Evolutionary conservation across 2,329 filamentous ascomycete species (phyloP).

Genomic region (Fusarium gaditjirri): DNA sequence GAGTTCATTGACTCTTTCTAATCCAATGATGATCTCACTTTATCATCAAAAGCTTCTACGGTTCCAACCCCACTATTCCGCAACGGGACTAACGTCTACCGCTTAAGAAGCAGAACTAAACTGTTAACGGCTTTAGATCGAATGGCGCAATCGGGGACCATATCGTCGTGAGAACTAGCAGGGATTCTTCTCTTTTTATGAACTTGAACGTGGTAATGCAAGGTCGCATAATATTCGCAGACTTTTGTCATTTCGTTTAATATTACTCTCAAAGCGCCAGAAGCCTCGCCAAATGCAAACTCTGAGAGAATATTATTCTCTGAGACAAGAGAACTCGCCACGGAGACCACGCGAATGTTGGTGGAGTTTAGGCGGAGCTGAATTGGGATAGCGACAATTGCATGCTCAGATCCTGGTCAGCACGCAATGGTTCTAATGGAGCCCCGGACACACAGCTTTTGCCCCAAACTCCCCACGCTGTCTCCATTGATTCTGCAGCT

Average conservation of each 20-base stretch:
- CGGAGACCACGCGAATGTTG: slow-evolving; percentile 22
- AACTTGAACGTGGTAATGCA: slow-evolving; percentile 1
- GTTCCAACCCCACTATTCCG: slow-evolving; percentile 15
- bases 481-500: slow-evolving; percentile 10
- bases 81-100: slow-evolving; percentile 19
- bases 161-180: slow-evolving; percentile 37
- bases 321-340: background rate
- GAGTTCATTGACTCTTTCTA: slow-evolving; percentile 16
- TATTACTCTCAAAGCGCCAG: background rate
- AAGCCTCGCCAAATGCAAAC: background rate
- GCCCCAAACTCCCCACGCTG: slow-evolving; percentile 33
- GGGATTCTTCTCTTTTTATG: slow-evolving; percentile 6
- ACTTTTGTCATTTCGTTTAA: background rate
- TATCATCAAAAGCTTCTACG: slow-evolving; percentile 9
- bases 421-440: slow-evolving; percentile 41
- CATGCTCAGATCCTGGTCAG: slow-evolving; percentile 46
- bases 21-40: slow-evolving; percentile 27
- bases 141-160: slow-evolving; percentile 43
- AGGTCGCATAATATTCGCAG: background rate
- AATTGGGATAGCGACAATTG: slow-evolving; percentile 35
- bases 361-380: slow-evolving; percentile 33
- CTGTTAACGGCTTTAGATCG: slow-evolving; percentile 1
- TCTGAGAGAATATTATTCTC: background rate
- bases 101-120: background rate
- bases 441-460: slow-evolving; percentile 6